Base-by-base conservation (phyloP, 2,329 filamentous ascomycete species). In the Penicillium sp. region DNA sequence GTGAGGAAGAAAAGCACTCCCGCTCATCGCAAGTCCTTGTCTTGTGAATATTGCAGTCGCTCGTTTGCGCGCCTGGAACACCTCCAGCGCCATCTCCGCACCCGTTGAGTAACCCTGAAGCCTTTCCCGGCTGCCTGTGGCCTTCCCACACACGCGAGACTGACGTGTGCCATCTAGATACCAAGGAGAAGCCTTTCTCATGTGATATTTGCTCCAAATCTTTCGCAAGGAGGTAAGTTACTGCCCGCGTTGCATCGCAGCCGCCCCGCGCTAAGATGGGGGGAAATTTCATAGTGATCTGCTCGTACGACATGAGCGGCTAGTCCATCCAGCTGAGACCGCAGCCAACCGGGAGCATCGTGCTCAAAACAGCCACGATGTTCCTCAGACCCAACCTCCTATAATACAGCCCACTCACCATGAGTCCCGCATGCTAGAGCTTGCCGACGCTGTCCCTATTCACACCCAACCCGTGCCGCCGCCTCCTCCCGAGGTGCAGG, bases 71-170 rank as follows among this genome's bases (percentile, higher is more conserved):
- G 72, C 44, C 59, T 75, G 54, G 72, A 75, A 63, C 72, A 75
- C 66, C 71, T 75, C 61, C 72, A 75, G 68, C 68, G 72, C 58
- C 72, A 75, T 69, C 72, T 75, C 66, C 70, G 72, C 66, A 75
- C 72, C 57, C 72, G 70, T 72, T 69, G 68, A 70, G 69, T 68
- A 65, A 64, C 65, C 64, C n/a, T n/a, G n/a, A n/a, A n/a, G n/a
- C n/a, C n/a, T n/a, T n/a, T n/a, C n/a, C n/a, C n/a, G n/a, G n/a
- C n/a, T n/a, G n/a, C n/a, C n/a, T n/a, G n/a, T n/a, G n/a, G n/a
- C n/a, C n/a, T n/a, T n/a, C n/a, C n/a, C n/a, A n/a, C n/a, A n/a
- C n/a, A n/a, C n/a, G n/a, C n/a, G n/a, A n/a, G n/a, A n/a, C n/a
- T n/a, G n/a, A n/a, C n/a, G n/a, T n/a, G n/a, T n/a, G n/a, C 65